Base-by-base conservation (phyloP, 2,329 filamentous ascomycete species). In the Phoma herbarum region DNA sequence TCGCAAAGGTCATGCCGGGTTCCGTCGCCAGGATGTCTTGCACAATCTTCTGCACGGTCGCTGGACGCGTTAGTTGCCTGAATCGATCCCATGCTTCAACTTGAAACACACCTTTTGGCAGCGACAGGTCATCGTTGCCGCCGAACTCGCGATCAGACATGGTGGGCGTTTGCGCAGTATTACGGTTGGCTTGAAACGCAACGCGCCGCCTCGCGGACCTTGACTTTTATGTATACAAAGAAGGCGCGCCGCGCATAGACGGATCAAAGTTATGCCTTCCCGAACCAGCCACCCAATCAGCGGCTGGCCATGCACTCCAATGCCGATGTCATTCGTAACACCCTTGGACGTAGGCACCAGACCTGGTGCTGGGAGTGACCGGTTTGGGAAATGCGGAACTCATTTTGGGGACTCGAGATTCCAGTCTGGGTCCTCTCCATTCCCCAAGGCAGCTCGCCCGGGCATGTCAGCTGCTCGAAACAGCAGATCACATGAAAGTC, bases 11-110 rank as follows among this genome's bases (percentile, higher is more conserved):
- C 62, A 96, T 86, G 49, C 92, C 92, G 18, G 85, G 84, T 47
- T 90, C 87, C 0, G 90, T 81, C 1, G 92, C 88, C 1, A 99
- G 85, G 71, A 99, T 97, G 78, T 99, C 95, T 58, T 90, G 90
- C 68, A 99, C 94, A 66, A 99, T 99, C 80, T 90, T 90, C 72
- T 89, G 86, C 41, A 90, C 88, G 46, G 88, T 90, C 44, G 88
- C 88, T 88, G 70, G 61, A 45, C 56, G 56, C 50, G 56, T 54
- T 49, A 58, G 50, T 50, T 50, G 51, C 45, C 25, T 39, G 26
- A 18, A 25, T 37, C 16, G 11, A 42, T 9, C 5, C 25, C 20
- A 25, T 14, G 10, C 10, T 50, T 28, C 25, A 20, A 28, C 9
- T 14, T 28, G n/a, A 41, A 54, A 57, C 69, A 51, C 67, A 76